Base-by-base conservation (phyloP, 495 filamentous ascomycete species). In the Tuber microsphaerosporum region DNA sequence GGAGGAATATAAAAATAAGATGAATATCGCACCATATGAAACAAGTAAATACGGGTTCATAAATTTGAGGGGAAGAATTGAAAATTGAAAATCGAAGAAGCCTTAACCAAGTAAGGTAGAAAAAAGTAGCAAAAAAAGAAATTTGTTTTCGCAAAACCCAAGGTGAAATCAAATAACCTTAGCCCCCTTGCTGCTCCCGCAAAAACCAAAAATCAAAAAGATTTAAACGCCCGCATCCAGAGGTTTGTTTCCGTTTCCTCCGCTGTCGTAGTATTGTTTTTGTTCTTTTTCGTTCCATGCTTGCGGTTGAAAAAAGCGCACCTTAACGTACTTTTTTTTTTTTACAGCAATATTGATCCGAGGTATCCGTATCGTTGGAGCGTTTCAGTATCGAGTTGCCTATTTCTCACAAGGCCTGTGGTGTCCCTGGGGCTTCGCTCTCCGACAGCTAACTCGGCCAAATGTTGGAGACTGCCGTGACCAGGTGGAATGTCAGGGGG, bases 371-470 rank as follows among this genome's bases (percentile, higher is more conserved):
- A 69, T 31, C 73, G 80, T 71, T 81, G 78, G 39, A 83, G 71
- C 22, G 69, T 73, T 42, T 75, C 78, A 8, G 69, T 76, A 70
- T 78, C 80, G 48, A 82, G n/a, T 41, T 76, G 70, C 56, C 72
- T 76, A 22, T 73, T 78, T 22, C 72, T 42, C 43, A 68, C 48
- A 19, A 46, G 69, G 22, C 72, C 65, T 65, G 77, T 71, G 39
- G 74, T 79, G 45, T 74, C 77, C 34, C 75, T 78, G 8, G 80
- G 80, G 39, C 80, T 80, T 76, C 80, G 73, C 69, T 82, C 81
- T 5, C 81, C 81, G 48, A 82, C 80, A 10, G 81, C 81, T 69
- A 83, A 72, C 72, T 83, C 81, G 9, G 81, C 81, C 31, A 83
- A 69, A 76, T 83, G 81, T 61, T 82, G 81, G 51, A 83, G 73